Conservation (phyloP, 2,329 filamentous ascomycete genomes). For the Periconia macrospinosa region DNA sequence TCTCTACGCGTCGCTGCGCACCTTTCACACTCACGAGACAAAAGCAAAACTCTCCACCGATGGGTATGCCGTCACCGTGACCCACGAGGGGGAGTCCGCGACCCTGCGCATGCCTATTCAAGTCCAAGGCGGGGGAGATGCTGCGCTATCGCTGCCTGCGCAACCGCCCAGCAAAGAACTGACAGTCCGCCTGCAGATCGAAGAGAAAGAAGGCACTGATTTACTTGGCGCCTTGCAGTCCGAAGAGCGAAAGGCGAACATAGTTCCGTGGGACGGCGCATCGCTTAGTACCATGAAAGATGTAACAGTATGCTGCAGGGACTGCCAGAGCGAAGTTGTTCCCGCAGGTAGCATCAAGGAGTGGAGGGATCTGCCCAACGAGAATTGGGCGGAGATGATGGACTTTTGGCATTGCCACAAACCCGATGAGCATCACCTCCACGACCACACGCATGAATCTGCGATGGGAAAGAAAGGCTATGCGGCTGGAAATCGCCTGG, state of each 20-base stretch:
- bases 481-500: slow-evolving; percentile 75
- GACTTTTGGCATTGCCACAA: slow-evolving; percentile 99
- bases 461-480: slow-evolving; percentile 63
- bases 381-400: slow-evolving; percentile 99
- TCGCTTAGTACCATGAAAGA: slow-evolving; percentile 26
- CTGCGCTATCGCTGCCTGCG: slow-evolving; percentile 54
- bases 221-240: slow-evolving; percentile 30
- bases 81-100: slow-evolving; percentile 49
- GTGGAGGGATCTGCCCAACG: slow-evolving; percentile 94
- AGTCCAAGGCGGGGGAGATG: slow-evolving; percentile 47
- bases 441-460: slow-evolving; percentile 48
- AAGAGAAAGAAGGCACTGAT: slow-evolving; percentile 42
- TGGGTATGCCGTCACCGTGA: slow-evolving; percentile 47
- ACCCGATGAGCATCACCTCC: slow-evolving; percentile 65
- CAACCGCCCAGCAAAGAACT: slow-evolving; percentile 52
- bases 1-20: slow-evolving; percentile 56
- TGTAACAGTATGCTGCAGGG: slow-evolving; percentile 29
- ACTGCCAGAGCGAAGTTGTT: slow-evolving; percentile 24
- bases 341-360: slow-evolving; percentile 32
- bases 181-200: slow-evolving; percentile 57
- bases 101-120: slow-evolving; percentile 51
- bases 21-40: slow-evolving; percentile 47
- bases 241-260: slow-evolving; percentile 37
- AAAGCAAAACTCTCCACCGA: slow-evolving; percentile 49
- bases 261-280: slow-evolving; percentile 49